Conservation (phyloP, 2,329 filamentous ascomycete species). For the Penicillium expansum region DNA sequence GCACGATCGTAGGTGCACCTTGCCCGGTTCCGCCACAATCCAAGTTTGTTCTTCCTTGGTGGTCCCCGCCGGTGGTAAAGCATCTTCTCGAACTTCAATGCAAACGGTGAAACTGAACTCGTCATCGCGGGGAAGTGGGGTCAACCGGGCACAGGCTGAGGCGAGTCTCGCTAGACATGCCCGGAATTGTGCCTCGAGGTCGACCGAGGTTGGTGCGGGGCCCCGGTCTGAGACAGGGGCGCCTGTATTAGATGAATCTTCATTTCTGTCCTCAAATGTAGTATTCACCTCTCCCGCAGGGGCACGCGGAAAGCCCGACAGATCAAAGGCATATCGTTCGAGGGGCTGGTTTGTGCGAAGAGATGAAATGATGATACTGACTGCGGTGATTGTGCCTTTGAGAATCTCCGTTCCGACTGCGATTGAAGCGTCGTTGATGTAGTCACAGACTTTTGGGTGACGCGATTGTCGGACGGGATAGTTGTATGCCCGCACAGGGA, state of each 20-base stretch:
- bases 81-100: slow-evolving; percentile 49
- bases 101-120: slow-evolving; percentile 51
- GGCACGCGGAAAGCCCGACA: slow-evolving; percentile 56
- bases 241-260: slow-evolving; percentile 35
- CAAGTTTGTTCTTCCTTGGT: slow-evolving; percentile 55
- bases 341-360: slow-evolving; percentile 51
- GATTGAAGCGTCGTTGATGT: slow-evolving; percentile 76
- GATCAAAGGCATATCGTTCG: slow-evolving; percentile 61
- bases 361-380: slow-evolving; percentile 57
- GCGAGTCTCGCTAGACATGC: slow-evolving; percentile 46
- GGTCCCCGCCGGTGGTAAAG: slow-evolving; percentile 47
- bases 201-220: slow-evolving; percentile 34
- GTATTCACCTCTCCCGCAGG: slow-evolving; percentile 48
- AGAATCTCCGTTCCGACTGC: slow-evolving; percentile 70
- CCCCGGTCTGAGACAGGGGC: slow-evolving; percentile 27
- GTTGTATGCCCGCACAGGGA: slow-evolving; percentile 77
- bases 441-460: slow-evolving; percentile 79
- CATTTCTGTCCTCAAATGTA: slow-evolving; percentile 47
- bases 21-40: slow-evolving; percentile 58
- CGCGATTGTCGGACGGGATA: slow-evolving; percentile 80
- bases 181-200: slow-evolving; percentile 51
- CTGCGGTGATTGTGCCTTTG: slow-evolving; percentile 53
- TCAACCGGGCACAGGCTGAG: slow-evolving; percentile 44
- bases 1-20: slow-evolving; percentile 39
- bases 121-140: slow-evolving; percentile 45